Base-by-base conservation (phyloP, 257 asterid genomes). In the Jaltomata sinuosa region DNA sequence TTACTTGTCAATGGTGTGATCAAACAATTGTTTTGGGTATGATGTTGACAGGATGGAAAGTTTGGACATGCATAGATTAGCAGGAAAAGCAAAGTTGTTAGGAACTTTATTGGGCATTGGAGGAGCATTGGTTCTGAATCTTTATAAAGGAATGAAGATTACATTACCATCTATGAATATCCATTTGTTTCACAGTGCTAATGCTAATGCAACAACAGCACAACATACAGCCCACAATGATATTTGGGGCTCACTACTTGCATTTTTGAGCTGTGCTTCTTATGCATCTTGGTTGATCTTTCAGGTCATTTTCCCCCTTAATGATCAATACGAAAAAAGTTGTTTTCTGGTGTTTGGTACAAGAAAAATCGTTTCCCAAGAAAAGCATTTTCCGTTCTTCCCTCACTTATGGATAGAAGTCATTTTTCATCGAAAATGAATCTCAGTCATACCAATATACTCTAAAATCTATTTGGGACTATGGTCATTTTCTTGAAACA, bases 121-220 rank as follows among this genome's bases (percentile, higher is more conserved):
- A 19, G 92, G 92, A 53, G 92, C 90, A 72, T 74, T 90, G 87
- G 36, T 85, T 32, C 79, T 90, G 29, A 88, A 86, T 6, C n/a
- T 88, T 64, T 85, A 81, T 83, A 84, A 88, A 84, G 91, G 91
- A 52, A 40, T 14, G 4, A 49, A 76, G 52, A 87, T 90, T 14
- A 52, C 31, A 40, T 36, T 71, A 14, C 88, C 85, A 84, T 76
- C 81, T 9, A 74, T 78, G 5, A 50, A 85, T 21, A 29, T 82
- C n/a, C 65, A 87, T 83, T 84, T 82, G 34, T 84, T 84, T 50
- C 18, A n/a, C 22, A 84, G 0, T 76, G 8, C 11, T 40, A 8
- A 83, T 38, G 77, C 31, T 34, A 27, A 85, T 62, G 11, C 6
- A 49, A 29, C 82, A 29, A 27, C 82, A 49, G 18, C 62, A 77